Evolutionary conservation across 2,329 filamentous ascomycete genomes (phyloP).

Genomic region (Pyricularia sp.): DNA sequence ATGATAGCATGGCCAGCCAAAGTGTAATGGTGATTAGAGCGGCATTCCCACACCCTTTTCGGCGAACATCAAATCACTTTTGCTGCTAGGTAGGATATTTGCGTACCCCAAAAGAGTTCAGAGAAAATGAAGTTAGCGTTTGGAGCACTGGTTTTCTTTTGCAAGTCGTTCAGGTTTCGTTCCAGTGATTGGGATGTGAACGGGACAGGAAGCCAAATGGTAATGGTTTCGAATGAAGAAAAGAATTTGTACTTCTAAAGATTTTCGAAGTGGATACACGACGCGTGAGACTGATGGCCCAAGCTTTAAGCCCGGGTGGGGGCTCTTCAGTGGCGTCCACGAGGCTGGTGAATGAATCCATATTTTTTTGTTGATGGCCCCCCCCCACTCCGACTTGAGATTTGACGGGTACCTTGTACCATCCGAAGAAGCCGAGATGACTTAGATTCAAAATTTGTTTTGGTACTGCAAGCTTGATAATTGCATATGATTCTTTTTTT

Average conservation of each 20-base stretch:
- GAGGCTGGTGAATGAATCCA: neutral
- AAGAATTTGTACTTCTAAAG: neutral
- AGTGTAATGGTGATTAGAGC: neutral
- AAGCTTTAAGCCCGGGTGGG: neutral
- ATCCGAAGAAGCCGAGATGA: neutral
- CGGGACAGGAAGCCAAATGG: neutral
- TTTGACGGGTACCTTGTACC: neutral
- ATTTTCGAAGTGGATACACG: neutral
- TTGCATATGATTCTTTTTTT: neutral
- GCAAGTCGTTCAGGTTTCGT: neutral
- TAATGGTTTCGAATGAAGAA: neutral
- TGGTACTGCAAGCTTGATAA: neutral
- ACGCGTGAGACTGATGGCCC: neutral
- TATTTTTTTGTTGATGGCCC: neutral
- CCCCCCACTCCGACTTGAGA: neutral
- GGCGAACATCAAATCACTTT: neutral
- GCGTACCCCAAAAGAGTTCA: neutral
- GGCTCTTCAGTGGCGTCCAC: neutral
- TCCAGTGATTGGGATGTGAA: neutral
- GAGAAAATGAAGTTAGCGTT: neutral
- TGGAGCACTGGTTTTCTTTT: neutral
- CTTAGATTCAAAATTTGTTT: neutral
- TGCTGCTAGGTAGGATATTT: neutral
- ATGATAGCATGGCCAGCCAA: neutral
- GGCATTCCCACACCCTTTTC: neutral